phyloP scores from a whole-genome alignment of 345 rosid genomes.

The Acer campestre region DNA sequence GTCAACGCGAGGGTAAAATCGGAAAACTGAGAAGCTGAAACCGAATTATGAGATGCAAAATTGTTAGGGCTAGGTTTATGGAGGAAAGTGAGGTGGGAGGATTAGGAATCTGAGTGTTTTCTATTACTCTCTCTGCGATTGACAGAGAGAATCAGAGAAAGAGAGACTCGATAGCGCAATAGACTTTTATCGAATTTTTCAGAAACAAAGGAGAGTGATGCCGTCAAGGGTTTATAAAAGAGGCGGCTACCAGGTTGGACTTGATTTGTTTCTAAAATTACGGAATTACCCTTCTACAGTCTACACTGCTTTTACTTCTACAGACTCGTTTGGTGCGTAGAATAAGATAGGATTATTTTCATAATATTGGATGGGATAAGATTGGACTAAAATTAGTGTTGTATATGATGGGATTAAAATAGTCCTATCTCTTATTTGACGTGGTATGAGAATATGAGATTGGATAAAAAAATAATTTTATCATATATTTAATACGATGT shows the following conservation, averaged over 20 bases:
- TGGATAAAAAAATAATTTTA: too few relatives aligned
- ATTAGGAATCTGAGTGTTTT: not conserved
- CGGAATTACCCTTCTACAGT: conserved; percentile 23
- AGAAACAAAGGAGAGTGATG: not conserved
- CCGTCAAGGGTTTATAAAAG: not conserved
- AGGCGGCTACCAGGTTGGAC: conserved; percentile 22
- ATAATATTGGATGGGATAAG: too few relatives aligned
- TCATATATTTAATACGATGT: too few relatives aligned
- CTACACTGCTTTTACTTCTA: too few relatives aligned
- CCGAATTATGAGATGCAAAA: not conserved
- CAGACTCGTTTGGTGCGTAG: too few relatives aligned
- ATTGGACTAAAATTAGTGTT: too few relatives aligned
- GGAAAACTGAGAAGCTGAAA: conserved; percentile 17
- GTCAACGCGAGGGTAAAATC: conserved; percentile 18
- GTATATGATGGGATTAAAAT: too few relatives aligned
- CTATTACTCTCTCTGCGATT: not conserved
- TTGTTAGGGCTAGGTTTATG: not conserved
- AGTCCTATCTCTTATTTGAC: too few relatives aligned
- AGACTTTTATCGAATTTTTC: not conserved
- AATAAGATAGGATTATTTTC: too few relatives aligned
- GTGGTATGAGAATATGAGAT: too few relatives aligned
- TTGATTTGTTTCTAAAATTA: conserved; percentile 19
- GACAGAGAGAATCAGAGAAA: not conserved
- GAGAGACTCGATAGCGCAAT: not conserved
- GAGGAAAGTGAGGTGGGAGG: not conserved